phyloP scores from a whole-genome alignment of 768 basidiomycete genomes.

The Pisolithus orientalis region DNA sequence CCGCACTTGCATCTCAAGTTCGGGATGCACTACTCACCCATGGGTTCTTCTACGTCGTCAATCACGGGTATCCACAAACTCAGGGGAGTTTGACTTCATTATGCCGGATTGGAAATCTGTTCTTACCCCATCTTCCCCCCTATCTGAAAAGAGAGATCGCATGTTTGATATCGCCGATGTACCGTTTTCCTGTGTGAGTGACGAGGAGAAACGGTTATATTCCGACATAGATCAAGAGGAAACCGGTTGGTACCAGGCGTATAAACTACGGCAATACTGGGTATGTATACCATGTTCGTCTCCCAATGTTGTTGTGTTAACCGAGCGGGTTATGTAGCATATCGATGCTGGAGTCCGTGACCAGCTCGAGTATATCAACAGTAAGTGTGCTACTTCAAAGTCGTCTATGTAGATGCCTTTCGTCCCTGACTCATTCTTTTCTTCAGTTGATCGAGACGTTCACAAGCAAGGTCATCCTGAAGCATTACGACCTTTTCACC shows the following conservation, averaged over 20 bases:
- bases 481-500: constrained; percentile 42
- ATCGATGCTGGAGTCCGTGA: constrained; percentile 58
- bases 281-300: constrained; percentile 15
- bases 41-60: constrained; percentile 38
- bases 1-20: constrained; percentile 33
- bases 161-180: constrained; percentile 47
- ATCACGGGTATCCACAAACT: constrained; percentile 33
- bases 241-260: constrained; percentile 45
- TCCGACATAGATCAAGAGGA: constrained; percentile 33
- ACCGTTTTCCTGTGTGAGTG: constrained; percentile 34
- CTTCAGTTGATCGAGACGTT: constrained; percentile 45
- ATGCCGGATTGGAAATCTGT: background rate
- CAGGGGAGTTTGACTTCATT: constrained; percentile 17
- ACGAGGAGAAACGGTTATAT: constrained; percentile 39
- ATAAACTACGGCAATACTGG: constrained; percentile 47
- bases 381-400: constrained; percentile 28
- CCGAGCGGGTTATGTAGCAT: constrained; percentile 35
- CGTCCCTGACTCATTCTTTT: no score
- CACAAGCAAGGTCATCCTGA: constrained; percentile 44
- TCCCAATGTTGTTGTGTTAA: background rate
- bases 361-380: constrained; percentile 58
- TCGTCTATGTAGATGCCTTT: no score
- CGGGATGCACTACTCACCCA: constrained; percentile 40
- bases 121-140: constrained; percentile 6
- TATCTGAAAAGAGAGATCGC: constrained; percentile 31